Conservation (phyloP, 306 rosid species). For the Betula pendula region DNA sequence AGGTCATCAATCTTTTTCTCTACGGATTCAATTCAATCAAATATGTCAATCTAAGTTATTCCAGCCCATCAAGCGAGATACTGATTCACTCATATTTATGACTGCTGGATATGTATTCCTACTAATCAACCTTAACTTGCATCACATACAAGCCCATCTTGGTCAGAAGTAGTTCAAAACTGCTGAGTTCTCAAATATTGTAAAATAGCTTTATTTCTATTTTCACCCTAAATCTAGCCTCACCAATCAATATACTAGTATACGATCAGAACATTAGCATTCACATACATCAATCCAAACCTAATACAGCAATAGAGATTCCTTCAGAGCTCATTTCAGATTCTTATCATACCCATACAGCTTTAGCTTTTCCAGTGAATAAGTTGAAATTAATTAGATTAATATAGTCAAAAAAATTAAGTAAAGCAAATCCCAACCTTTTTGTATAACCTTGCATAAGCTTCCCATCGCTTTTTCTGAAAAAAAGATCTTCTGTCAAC, state of each 20-base stretch:
- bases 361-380: background rate
- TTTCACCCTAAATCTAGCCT: background rate
- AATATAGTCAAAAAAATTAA: constrained; percentile 1
- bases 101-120: background rate
- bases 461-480: constrained; percentile 86
- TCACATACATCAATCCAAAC: background rate
- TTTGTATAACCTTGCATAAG: constrained; percentile 76
- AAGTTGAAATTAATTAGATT: background rate
- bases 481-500: constrained; percentile 81
- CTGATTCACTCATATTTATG: background rate
- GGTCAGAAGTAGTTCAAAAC: background rate
- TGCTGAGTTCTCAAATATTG: background rate
- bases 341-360: background rate
- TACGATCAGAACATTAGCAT: background rate
- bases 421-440: constrained; percentile 54
- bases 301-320: background rate
- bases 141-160: background rate
- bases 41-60: background rate
- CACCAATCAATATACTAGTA: background rate
- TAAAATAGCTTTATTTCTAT: background rate
- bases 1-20: background rate
- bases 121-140: background rate
- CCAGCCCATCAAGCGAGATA: background rate
- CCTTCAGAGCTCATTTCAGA: background rate
- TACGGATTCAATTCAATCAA: background rate